These are phyloP conservation scores for Aspergillus bombycis DNA, from an alignment of 2,329 filamentous ascomycete species.

Conservation along the genomic window DNA sequence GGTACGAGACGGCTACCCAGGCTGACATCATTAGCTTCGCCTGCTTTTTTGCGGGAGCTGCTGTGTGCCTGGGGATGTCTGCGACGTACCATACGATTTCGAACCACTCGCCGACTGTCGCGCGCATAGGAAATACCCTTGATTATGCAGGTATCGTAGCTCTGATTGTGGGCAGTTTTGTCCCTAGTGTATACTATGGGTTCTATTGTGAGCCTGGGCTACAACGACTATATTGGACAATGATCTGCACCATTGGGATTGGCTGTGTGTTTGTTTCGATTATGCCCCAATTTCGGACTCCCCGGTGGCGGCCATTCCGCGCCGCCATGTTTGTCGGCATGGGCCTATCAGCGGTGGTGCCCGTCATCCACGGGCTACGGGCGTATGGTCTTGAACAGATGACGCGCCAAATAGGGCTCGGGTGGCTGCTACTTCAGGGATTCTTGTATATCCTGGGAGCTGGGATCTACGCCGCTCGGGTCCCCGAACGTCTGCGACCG, in stretches of 20 bases:
- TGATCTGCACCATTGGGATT: conserved; percentile 77
- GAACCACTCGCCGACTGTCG: conserved; percentile 80
- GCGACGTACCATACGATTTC: conserved; percentile 82
- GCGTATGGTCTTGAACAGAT: conserved; percentile 70
- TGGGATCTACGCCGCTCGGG: conserved; percentile 77
- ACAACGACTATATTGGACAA: conserved; percentile 72
- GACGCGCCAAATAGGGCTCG: conserved; percentile 74
- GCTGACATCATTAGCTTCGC: conserved; percentile 72
- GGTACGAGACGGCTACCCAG: conserved; percentile 65
- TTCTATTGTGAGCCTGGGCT: conserved; percentile 71
- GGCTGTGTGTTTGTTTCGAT: conserved; percentile 77
- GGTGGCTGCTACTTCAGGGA: conserved; percentile 79
- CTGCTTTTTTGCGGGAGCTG: conserved; percentile 78
- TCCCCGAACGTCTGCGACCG: conserved; percentile 79
- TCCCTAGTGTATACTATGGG: conserved; percentile 86
- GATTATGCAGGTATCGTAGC: conserved; percentile 94
- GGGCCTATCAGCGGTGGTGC: conserved; percentile 80
- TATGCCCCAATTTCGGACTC: conserved; percentile 80
- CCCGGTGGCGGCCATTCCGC: conserved; percentile 80
- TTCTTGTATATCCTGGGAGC: conserved; percentile 84
- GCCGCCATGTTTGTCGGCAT: conserved; percentile 88
- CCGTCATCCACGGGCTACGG: conserved; percentile 74
- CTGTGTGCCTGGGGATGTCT: conserved; percentile 76
- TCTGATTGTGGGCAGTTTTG: conserved; percentile 87
- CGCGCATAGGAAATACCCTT: conserved; percentile 84